phyloP scores from a whole-genome alignment of 371 early-diverging fungal genomes.

The Capillidium rhysosporum region DNA sequence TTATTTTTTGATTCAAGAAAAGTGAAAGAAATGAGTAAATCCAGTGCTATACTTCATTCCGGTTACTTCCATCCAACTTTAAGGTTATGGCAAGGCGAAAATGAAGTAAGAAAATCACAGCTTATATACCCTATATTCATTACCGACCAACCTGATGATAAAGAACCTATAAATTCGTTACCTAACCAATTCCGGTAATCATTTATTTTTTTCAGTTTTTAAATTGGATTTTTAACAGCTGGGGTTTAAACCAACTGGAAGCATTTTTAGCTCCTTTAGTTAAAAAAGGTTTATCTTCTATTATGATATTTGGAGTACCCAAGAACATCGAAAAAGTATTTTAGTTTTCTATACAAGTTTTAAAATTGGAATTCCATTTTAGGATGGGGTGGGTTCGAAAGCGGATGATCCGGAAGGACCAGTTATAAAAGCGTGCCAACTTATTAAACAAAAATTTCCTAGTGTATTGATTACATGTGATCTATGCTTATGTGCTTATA shows the following conservation, averaged over 20 bases:
- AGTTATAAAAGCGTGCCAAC: conserved; percentile 59
- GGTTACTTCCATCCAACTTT: conserved; percentile 63
- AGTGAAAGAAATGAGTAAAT: background rate
- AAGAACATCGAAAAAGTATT: conserved; percentile 27
- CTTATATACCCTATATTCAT: conserved; percentile 91
- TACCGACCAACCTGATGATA: conserved; percentile 44
- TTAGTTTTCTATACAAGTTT: background rate
- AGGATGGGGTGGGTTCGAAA: conserved; percentile 57
- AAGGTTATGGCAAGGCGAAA: conserved; percentile 62
- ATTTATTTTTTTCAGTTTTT: background rate
- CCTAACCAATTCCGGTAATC: conserved; percentile 65
- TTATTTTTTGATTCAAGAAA: too few species aligned
- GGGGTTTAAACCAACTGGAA: conserved; percentile 60
- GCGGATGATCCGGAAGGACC: conserved; percentile 81
- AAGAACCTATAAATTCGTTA: conserved; percentile 55
- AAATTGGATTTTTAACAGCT: conserved; percentile 23
- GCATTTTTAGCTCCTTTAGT: conserved; percentile 61
- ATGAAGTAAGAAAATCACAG: conserved; percentile 37
- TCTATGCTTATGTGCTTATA: conserved; percentile 93
- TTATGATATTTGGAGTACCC: conserved; percentile 92
- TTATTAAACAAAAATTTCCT: conserved; percentile 62
- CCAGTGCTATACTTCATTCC: conserved; percentile 44
- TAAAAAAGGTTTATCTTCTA: conserved; percentile 61
- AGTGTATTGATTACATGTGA: conserved; percentile 75
- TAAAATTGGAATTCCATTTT: conserved; percentile 7